Evolutionary conservation across 2,329 filamentous ascomycete species (phyloP).

Genomic region (Penicillium expansum): DNA sequence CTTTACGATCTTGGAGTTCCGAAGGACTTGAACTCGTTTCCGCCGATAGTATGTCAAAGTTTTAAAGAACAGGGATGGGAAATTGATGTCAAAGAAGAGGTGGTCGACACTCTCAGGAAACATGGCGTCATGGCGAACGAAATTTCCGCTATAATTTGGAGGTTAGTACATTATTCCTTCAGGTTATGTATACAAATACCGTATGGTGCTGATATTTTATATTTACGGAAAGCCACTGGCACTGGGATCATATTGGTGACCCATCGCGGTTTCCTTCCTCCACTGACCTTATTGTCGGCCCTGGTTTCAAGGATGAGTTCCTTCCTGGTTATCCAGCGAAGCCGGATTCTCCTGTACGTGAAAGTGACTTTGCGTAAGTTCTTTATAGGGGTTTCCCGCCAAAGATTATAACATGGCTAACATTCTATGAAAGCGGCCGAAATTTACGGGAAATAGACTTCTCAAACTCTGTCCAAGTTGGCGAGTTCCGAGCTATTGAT

Average conservation of each 20-base stretch:
- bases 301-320: constrained; percentile 45
- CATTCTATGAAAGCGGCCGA: not conserved
- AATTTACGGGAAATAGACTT: constrained; percentile 29
- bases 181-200: not conserved
- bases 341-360: constrained; percentile 37
- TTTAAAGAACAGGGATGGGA: not conserved
- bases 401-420: not conserved
- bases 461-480: constrained; percentile 8
- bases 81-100: constrained; percentile 5
- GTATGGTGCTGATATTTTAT: not conserved
- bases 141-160: constrained; percentile 10
- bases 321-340: constrained; percentile 48
- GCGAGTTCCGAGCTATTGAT: constrained; percentile 40
- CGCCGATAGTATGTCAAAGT: constrained; percentile 18
- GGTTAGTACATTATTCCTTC: not conserved
- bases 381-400: too few species aligned
- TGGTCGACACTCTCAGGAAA: constrained; percentile 4
- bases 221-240: constrained; percentile 25
- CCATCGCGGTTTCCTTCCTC: constrained; percentile 43
- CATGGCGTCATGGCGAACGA: not conserved
- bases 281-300: constrained; percentile 49
- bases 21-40: constrained; percentile 46
- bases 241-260: constrained; percentile 47
- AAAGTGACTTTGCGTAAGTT: constrained; percentile 43
- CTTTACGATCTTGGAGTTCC: constrained; percentile 50